Conservation (phyloP, 2,329 filamentous ascomycete species). For the Pestalotiopsis fici region DNA sequence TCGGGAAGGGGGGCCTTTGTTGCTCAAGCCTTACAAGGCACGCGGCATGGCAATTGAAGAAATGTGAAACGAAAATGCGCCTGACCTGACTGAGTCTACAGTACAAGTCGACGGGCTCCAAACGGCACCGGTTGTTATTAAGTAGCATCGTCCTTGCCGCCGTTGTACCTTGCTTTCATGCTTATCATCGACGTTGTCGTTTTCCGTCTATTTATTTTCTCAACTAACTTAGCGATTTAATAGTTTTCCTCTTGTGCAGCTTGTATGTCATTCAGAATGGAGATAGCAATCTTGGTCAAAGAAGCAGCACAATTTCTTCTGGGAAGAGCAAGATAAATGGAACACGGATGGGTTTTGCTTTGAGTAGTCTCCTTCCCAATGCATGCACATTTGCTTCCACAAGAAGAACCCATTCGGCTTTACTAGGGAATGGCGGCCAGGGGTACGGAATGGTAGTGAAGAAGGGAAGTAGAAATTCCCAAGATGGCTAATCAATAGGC, state of each 20-base stretch:
- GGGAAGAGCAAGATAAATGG: not conserved
- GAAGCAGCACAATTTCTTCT: not conserved
- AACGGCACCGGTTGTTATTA: not conserved
- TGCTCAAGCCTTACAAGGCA: not conserved
- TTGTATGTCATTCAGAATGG: not conserved
- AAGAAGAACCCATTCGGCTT: not conserved
- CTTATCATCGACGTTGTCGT: not conserved
- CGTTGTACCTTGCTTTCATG: not conserved
- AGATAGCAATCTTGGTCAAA: not conserved
- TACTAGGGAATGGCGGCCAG: not conserved
- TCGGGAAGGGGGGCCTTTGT: not conserved
- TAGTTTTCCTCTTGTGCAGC: not conserved
- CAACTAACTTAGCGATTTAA: not conserved
- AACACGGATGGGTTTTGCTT: not conserved
- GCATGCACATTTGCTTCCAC: not conserved
- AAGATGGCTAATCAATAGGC: not conserved
- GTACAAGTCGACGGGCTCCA: not conserved
- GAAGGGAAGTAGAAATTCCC: not conserved
- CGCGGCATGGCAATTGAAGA: not conserved
- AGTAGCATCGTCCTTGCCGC: not conserved
- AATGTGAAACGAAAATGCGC: not conserved
- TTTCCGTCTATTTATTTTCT: not conserved
- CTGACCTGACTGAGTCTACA: not conserved
- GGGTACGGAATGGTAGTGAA: not conserved
- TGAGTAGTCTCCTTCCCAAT: constrained; percentile 8